phyloP scores from a whole-genome alignment of 2,329 filamentous ascomycete genomes.

The Colletotrichum liaoningense region DNA sequence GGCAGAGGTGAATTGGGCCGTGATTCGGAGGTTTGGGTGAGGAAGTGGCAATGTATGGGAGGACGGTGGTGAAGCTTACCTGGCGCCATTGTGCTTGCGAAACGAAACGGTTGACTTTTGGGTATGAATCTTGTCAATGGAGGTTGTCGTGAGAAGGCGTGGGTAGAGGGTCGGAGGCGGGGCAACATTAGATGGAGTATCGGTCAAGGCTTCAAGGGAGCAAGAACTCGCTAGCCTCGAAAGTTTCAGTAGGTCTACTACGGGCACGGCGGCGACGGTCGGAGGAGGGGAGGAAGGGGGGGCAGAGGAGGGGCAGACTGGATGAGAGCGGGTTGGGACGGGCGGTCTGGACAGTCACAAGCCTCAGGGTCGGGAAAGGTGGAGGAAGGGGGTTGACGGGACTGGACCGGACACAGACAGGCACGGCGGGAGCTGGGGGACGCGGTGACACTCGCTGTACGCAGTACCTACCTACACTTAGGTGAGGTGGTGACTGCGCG shows the following conservation, averaged over 20 bases:
- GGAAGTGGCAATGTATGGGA: not conserved
- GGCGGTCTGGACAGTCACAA: constrained; percentile 4
- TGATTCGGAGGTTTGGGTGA: not conserved
- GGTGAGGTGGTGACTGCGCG: not conserved
- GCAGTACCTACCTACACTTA: too few relatives aligned
- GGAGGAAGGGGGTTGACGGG: not conserved
- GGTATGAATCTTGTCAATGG: not conserved
- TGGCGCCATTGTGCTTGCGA: constrained; percentile 44
- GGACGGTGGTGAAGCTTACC: constrained; percentile 38
- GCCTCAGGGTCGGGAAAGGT: not conserved
- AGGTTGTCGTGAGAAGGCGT: constrained; percentile 24
- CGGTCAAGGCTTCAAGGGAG: not conserved
- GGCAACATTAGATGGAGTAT: constrained; percentile 20
- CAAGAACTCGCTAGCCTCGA: not conserved
- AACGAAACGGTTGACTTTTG: constrained; percentile 25
- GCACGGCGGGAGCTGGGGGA: not conserved
- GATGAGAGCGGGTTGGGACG: not conserved
- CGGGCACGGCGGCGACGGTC: constrained; percentile 12
- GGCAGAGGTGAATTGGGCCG: not conserved
- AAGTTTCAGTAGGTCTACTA: constrained; percentile 14
- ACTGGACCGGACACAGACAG: too few relatives aligned
- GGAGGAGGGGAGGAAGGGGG: not conserved
- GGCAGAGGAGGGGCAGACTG: not conserved
- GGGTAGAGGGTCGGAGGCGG: constrained; percentile 29
- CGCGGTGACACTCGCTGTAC: not conserved